Base-by-base conservation (phyloP, 1,284 basidiomycete genomes). In the Lentinula novae-zelandiae region DNA sequence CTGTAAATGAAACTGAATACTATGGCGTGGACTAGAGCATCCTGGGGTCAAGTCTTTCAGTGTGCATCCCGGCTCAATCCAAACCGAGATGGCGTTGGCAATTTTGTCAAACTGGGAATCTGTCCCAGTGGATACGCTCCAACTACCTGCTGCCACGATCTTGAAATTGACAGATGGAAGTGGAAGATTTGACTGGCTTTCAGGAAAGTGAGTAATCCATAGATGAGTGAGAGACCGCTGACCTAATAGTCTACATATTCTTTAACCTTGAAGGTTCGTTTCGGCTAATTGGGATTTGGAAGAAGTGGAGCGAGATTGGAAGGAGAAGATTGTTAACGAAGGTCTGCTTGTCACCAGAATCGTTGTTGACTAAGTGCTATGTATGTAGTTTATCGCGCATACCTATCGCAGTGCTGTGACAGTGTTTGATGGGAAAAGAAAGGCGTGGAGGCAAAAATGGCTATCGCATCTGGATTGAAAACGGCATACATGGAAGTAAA, bases 141-240 rank as follows among this genome's bases (percentile, higher is more conserved):
- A 58, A 34, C 50, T 58, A 13, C 57, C 57, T 17, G 57, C 57
- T 20, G 57, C 38, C 8, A 52, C 57, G 3, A 34, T 58, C 12
- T 33, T 58, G 12, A 52, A 39, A 13, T 20, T 58, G 27, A 58
- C 57, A 4, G 53, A 54, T 42, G 53, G 53, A 20, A 52, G 49
- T 58, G 57, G 57, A 6, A 58, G 40, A 36, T 58, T 52, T 36
- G 49, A 58, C 39, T 58, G 48, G 48, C 39, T 58, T 15, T 40
- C 36, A 5, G 51, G 51, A 40, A 58, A 38, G 57, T 58, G 42
- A 40, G 57, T n/a, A 27, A 27, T 27, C 27, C 3, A 27, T 27
- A 27, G 27, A 27, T 27, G 0, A 27, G 27, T 27, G 27, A 27
- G 27, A 27, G 27, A 27, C 3, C 27, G 27, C 27, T 27, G 27